Conservation (phyloP, 169 alveolate species). For the Plasmodium gallinaceum region DNA sequence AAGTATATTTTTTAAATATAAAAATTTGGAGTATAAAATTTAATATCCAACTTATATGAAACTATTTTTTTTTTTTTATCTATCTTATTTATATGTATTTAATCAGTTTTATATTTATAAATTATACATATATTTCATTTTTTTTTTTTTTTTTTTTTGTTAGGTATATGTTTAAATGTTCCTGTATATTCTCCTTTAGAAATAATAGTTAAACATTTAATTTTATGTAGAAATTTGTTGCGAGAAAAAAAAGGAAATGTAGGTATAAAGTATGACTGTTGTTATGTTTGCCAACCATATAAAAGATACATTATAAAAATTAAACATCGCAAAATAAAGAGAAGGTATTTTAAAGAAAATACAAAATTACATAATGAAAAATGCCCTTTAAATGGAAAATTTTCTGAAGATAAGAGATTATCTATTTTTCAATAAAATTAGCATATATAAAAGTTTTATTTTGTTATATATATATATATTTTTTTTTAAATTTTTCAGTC, state of each 20-base stretch:
- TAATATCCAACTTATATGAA: no score
- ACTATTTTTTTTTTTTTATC: no score
- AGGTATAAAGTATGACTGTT: constrained; percentile 69
- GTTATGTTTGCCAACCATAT: constrained; percentile 76
- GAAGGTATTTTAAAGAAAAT: constrained; percentile 62
- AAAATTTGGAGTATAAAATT: no score
- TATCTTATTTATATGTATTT: no score
- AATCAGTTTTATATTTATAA: background rate
- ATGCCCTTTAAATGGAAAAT: constrained; percentile 55
- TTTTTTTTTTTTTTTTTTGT: constrained; percentile 1
- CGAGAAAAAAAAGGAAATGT: constrained; percentile 71
- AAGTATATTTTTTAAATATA: constrained; percentile 20
- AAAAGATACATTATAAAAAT: constrained; percentile 74
- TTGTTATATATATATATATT: no score
- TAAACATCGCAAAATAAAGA: constrained; percentile 61
- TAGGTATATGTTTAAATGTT: constrained; percentile 57
- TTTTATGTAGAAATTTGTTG: constrained; percentile 58
- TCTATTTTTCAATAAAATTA: constrained; percentile 54
- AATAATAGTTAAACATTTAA: constrained; percentile 66
- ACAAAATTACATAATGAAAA: constrained; percentile 61
- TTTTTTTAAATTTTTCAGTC: constrained; percentile 7
- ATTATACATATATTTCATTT: background rate
- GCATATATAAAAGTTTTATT: no score
- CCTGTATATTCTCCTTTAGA: constrained; percentile 77
- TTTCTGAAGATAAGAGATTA: constrained; percentile 71